phyloP scores from a whole-genome alignment of 257 asterid genomes.

The Fraxinus anomala region DNA sequence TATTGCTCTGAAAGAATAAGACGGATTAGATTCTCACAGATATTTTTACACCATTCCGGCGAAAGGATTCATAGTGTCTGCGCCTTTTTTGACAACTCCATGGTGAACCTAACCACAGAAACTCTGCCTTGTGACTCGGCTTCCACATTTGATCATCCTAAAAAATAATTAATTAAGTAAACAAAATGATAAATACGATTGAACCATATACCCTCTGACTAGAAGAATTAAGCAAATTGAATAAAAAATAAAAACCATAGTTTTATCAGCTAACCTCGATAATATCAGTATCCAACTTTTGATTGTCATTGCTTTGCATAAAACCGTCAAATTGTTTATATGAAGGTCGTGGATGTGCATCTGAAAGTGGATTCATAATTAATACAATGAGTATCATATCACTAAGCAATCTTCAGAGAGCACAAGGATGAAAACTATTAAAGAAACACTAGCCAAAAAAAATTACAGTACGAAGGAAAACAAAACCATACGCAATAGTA shows the following conservation, averaged over 20 bases:
- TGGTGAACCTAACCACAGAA: slow-evolving; percentile 71
- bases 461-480: background rate
- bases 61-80: slow-evolving; percentile 62
- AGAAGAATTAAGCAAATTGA: slow-evolving; percentile 4
- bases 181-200: background rate
- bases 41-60: slow-evolving; percentile 69
- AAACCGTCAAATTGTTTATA: slow-evolving; percentile 16
- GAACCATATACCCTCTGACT: background rate
- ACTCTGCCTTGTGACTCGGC: slow-evolving; percentile 31
- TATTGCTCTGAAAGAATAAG: background rate
- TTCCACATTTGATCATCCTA: slow-evolving; percentile 37
- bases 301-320: background rate
- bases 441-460: background rate
- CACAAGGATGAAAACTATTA: background rate
- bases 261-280: slow-evolving; percentile 45
- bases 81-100: slow-evolving; percentile 70
- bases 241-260: background rate
- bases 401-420: background rate
- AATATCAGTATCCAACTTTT: slow-evolving; percentile 27
- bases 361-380: slow-evolving; percentile 38
- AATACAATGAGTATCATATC: slow-evolving; percentile 18
- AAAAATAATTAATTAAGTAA: background rate
- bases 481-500: background rate
- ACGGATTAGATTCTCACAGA: slow-evolving; percentile 49
- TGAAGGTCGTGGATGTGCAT: slow-evolving; percentile 2